Conservation (phyloP, 192 early-diverging fungal species). For the Linderina pennispora region DNA sequence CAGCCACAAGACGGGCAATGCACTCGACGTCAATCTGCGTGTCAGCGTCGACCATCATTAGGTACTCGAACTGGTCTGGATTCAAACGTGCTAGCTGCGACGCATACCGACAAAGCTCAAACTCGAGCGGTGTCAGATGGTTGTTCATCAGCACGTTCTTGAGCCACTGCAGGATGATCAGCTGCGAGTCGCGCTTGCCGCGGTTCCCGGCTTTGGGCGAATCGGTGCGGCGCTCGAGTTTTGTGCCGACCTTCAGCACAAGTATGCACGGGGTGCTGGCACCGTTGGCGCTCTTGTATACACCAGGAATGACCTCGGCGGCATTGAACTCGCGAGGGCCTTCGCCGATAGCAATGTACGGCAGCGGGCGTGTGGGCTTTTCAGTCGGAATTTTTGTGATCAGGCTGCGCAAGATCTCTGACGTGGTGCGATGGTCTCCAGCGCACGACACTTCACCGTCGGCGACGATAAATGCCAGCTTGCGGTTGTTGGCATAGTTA, state of each 20-base stretch:
- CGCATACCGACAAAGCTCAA: slow-evolving; percentile 78
- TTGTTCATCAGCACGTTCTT: slow-evolving; percentile 75
- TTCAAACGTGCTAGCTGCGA: slow-evolving; percentile 65
- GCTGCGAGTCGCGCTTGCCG: slow-evolving; percentile 97
- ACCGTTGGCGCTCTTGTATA: slow-evolving; percentile 56
- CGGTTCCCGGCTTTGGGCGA: slow-evolving; percentile 78
- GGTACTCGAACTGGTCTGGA: slow-evolving; percentile 69
- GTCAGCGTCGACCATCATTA: slow-evolving; percentile 91
- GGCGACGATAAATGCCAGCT: slow-evolving; percentile 76
- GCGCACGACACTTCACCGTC: slow-evolving; percentile 83
- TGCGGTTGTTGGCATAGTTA: slow-evolving; percentile 80
- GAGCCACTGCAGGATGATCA: slow-evolving; percentile 89
- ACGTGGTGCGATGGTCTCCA: slow-evolving; percentile 62
- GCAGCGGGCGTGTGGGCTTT: slow-evolving; percentile 32
- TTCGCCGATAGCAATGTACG: slow-evolving; percentile 70
- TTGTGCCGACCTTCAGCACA: slow-evolving; percentile 67
- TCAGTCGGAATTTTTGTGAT: slow-evolving; percentile 46
- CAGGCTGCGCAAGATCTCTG: slow-evolving; percentile 70
- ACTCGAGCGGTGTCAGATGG: slow-evolving; percentile 81
- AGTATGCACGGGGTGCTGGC: slow-evolving; percentile 60
- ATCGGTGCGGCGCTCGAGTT: slow-evolving; percentile 48
- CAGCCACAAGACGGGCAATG: slow-evolving; percentile 67
- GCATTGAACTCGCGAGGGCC: slow-evolving; percentile 67
- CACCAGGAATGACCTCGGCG: slow-evolving; percentile 65
- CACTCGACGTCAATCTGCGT: slow-evolving; percentile 80